A percentile compares a stretch with the other conserved stretches of the same genome.
phyloP scores from a whole-genome alignment of 1,139 yeast genomes.

The Tardiomyces digboiensis region DNA sequence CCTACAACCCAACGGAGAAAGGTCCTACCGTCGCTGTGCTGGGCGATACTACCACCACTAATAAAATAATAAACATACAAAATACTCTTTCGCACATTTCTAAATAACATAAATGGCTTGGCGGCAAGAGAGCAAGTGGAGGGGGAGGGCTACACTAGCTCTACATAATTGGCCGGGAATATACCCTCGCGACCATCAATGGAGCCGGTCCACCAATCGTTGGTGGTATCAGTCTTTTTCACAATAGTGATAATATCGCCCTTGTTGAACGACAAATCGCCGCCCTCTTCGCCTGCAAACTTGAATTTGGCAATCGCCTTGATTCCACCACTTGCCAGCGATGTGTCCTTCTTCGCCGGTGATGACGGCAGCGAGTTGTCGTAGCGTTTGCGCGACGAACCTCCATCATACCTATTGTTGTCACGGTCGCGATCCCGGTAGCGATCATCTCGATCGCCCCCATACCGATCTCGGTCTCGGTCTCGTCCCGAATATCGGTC shows the following conservation, averaged over 20 bases:
- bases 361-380: not conserved
- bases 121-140: too few relatives aligned
- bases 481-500: conserved; percentile 3
- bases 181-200: conserved; percentile 78
- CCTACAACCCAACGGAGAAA: too few relatives aligned
- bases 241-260: conserved; percentile 91
- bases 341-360: conserved; percentile 12
- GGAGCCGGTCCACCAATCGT: conserved; percentile 99
- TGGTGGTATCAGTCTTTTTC: conserved; percentile 76
- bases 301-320: conserved; percentile 88
- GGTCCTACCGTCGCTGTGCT: too few relatives aligned
- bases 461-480: too few relatives aligned
- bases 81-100: too few relatives aligned
- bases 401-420: conserved; percentile 8
- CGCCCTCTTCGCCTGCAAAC: conserved; percentile 84
- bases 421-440: too few relatives aligned
- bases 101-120: too few relatives aligned
- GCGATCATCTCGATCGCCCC: too few relatives aligned
- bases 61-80: too few relatives aligned
- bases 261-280: conserved; percentile 85
- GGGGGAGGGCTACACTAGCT: conserved; percentile 50
- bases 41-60: too few relatives aligned
- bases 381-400: not conserved
- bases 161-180: conserved; percentile 96
- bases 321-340: conserved; percentile 32